Conservation (phyloP, 2,329 filamentous ascomycete species). For the Endocalyx cinctus region DNA sequence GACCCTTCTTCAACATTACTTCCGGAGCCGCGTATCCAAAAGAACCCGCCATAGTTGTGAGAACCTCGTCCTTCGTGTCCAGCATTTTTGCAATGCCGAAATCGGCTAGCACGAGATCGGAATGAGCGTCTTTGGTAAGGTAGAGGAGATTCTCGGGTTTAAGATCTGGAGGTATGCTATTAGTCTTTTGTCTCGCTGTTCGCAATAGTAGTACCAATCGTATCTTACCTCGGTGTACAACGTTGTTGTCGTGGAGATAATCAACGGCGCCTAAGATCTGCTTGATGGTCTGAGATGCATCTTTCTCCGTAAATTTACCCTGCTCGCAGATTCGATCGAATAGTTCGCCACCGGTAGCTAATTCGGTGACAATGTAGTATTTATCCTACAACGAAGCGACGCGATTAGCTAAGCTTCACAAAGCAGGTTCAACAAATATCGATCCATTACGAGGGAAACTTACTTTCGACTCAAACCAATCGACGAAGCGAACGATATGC, state of each 20-base stretch:
- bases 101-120: conserved; percentile 87
- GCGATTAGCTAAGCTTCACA: too few species aligned
- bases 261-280: conserved; percentile 90
- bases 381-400: conserved; percentile 85
- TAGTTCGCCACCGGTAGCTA: conserved; percentile 91
- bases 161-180: conserved; percentile 58
- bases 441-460: conserved; percentile 26
- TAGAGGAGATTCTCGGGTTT: conserved; percentile 98
- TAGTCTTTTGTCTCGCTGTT: too few species aligned
- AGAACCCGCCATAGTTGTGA: conserved; percentile 97
- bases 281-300: conserved; percentile 90
- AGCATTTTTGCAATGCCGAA: conserved; percentile 99
- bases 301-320: conserved; percentile 97
- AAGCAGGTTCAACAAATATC: too few species aligned
- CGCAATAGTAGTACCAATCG: neutral
- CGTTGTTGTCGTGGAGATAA: conserved; percentile 90
- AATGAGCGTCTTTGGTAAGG: conserved; percentile 70
- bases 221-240: conserved; percentile 81
- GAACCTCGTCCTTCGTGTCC: conserved; percentile 80
- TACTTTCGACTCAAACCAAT: conserved; percentile 98
- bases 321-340: conserved; percentile 98
- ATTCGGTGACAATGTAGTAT: conserved; percentile 97
- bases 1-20: conserved; percentile 95
- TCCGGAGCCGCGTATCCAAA: conserved; percentile 97
- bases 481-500: conserved; percentile 94